Evolutionary conservation across 2,329 filamentous ascomycete genomes (phyloP).

Genomic region (Neofusicoccum ribis): DNA sequence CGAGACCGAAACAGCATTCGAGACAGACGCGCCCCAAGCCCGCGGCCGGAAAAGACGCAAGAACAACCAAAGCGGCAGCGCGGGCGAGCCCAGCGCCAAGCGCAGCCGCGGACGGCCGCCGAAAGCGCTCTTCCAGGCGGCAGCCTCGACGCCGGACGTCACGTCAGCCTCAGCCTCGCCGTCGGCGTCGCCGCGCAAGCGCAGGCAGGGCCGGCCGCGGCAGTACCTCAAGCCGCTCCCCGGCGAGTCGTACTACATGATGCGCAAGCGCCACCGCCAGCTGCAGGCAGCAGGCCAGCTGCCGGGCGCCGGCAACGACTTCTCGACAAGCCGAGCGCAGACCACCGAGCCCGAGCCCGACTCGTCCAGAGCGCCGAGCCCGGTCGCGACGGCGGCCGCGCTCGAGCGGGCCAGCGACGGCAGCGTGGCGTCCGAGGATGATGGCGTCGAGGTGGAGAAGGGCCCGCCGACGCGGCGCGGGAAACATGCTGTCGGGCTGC

Average conservation of each 20-base stretch:
- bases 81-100: neutral
- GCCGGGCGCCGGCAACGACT: neutral
- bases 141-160: neutral
- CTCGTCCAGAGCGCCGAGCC: neutral
- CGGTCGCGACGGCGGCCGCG: neutral
- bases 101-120: conserved; percentile 1
- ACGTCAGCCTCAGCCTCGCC: neutral
- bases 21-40: conserved; percentile 9
- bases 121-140: neutral
- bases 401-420: no score
- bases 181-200: conserved; percentile 7
- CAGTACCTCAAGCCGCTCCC: neutral
- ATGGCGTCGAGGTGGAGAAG: neutral
- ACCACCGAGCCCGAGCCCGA: conserved; percentile 6
- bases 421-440: neutral
- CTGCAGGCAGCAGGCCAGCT: neutral
- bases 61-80: neutral
- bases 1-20: conserved; percentile 33
- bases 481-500: conserved; percentile 35
- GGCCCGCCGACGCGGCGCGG: neutral
- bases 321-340: neutral
- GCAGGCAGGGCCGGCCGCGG: conserved; percentile 17
- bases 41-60: neutral
- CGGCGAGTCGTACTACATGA: conserved; percentile 22
- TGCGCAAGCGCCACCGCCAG: conserved; percentile 12